Evolutionary conservation across 352 stramenopile genomes (phyloP).

Genomic region (Phytophthora rubi): DNA sequence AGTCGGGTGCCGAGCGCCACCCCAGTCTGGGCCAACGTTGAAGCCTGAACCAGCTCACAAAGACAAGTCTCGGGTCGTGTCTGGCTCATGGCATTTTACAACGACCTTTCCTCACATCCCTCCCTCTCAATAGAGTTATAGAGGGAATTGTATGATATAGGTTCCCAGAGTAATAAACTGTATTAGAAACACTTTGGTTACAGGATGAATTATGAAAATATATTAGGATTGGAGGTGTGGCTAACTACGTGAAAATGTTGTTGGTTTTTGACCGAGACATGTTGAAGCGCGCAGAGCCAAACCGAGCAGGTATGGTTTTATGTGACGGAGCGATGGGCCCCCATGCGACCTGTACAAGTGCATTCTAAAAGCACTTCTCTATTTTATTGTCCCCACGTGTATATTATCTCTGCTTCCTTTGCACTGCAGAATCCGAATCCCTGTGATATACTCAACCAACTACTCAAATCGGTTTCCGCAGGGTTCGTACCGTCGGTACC

Average conservation of each 20-base stretch:
- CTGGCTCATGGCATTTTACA: conserved; percentile 16
- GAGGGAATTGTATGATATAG: no score
- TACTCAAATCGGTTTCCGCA: not conserved
- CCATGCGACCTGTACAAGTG: not conserved
- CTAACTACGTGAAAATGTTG: conserved; percentile 5
- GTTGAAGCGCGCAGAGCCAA: conserved; percentile 29
- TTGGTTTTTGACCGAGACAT: conserved; percentile 15
- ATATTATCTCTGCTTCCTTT: not conserved
- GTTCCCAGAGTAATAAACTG: no score
- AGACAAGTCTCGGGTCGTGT: conserved; percentile 11
- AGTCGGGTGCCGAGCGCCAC: not conserved
- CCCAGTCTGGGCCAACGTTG: not conserved
- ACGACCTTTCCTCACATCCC: not conserved
- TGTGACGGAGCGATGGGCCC: conserved; percentile 41
- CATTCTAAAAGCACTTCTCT: not conserved
- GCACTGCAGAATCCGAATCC: not conserved
- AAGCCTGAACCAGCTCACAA: conserved; percentile 2
- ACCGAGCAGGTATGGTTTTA: conserved; percentile 20
- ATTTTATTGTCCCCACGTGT: not conserved
- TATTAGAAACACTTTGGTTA: no score
- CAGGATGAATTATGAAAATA: no score
- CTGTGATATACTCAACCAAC: not conserved
- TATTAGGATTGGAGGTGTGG: no score
- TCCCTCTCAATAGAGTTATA: no score
- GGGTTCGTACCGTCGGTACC: conserved; percentile 24